These are phyloP conservation scores for Thelonectria discophora DNA, from an alignment of 2,329 filamentous ascomycete genomes.

Conservation along the genomic window DNA sequence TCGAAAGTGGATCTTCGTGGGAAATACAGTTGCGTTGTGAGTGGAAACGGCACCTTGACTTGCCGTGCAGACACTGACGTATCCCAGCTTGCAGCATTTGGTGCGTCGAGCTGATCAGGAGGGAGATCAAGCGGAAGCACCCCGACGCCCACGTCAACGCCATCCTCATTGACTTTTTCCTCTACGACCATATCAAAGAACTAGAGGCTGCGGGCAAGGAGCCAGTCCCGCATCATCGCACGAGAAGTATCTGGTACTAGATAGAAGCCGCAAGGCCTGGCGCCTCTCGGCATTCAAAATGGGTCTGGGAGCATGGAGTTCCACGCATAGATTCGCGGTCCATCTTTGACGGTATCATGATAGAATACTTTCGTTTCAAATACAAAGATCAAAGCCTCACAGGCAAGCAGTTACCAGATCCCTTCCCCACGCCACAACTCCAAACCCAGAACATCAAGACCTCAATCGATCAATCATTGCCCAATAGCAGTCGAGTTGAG, in stretches of 20 bases:
- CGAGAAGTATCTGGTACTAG: constrained; percentile 94
- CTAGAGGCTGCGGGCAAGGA: constrained; percentile 71
- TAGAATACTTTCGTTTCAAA: constrained; percentile 23
- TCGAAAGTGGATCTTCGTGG: constrained; percentile 78
- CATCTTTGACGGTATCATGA: constrained; percentile 18
- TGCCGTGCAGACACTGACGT: constrained; percentile 20
- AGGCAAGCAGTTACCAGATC: constrained; percentile 23
- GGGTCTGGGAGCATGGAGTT: constrained; percentile 18
- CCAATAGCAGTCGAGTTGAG: constrained; percentile 60
- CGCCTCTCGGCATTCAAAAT: constrained; percentile 19
- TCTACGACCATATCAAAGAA: constrained; percentile 95
- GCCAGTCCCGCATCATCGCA: constrained; percentile 80
- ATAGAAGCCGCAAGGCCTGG: constrained; percentile 22
- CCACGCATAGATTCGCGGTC: constrained; percentile 32
- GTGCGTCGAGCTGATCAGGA: constrained; percentile 88
- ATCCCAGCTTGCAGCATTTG: constrained; percentile 85
- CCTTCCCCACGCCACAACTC: constrained; percentile 37
- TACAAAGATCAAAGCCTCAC: constrained; percentile 31
- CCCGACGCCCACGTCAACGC: constrained; percentile 81
- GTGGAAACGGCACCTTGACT: constrained; percentile 22
- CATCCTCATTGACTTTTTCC: constrained; percentile 94
- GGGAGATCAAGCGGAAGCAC: constrained; percentile 79
- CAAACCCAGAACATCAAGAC: constrained; percentile 23
- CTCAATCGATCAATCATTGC: constrained; percentile 35
- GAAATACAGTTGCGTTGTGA: constrained; percentile 87